Base-by-base conservation (phyloP, 106 monocot genomes). In the Acorus calamus region DNA sequence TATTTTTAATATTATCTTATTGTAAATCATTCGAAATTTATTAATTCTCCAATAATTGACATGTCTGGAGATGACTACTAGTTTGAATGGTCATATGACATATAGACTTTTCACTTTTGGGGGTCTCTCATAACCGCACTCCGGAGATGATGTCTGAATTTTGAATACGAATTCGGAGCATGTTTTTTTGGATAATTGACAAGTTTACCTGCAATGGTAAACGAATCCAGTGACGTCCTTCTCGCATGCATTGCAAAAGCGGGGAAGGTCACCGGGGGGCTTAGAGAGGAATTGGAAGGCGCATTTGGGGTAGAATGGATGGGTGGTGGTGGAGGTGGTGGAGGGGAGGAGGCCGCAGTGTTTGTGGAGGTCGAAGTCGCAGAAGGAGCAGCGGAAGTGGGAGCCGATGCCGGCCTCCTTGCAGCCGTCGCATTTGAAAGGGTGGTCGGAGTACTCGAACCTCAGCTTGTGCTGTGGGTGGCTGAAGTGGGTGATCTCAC, bases 371-470 rank as follows among this genome's bases (percentile, higher is more conserved):
- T 96, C 96, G 77, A 79, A 91, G 76, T 96, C 91, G 53, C 96
- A 96, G 43, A 66, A 7, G 64, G 61, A 11, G 80, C 96, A 96
- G 51, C 74, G 76, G 82, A 80, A 96, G 53, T 91, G 81, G n/a
- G 87, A 76, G 9, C 96, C 96, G 43, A 96, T 87, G 52, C 96
- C 96, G 14, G 74, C 85, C 68, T 96, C 94, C 59, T 77, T 79
- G 83, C 96, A 96, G 3, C 96, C 96, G 64, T 96, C 96, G 58
- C 96, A 96, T 28, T 78, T 79, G 82, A 87, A 96, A 9, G 96
- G 96, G 8, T 79, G 43, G 56, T 96, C 96, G 3, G 67, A 57
- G 87, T 91, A 83, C 67, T 85, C 87, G 46, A 77, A 76, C 46
- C 83, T 67, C 12, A 96, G 91, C 53, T 71, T 80, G 78, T 96